These are phyloP conservation scores for Fonsecaea nubica DNA, from an alignment of 2,329 filamentous ascomycete genomes.

Conservation along the genomic window DNA sequence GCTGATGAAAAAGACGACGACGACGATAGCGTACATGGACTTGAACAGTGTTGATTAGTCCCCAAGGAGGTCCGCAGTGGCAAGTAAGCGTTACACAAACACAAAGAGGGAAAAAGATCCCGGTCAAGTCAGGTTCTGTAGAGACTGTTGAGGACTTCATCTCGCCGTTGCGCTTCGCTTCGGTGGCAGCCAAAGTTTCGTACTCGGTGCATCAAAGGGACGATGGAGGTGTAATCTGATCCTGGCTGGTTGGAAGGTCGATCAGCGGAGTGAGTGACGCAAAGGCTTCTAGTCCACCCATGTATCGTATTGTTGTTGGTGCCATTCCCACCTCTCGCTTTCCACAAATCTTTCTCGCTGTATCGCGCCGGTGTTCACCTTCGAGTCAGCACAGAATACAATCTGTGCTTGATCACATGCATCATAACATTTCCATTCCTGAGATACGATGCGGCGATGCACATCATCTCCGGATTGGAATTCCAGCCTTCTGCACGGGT, in stretches of 20 bases:
- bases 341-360: not conserved
- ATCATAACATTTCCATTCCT: not conserved
- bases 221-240: not conserved
- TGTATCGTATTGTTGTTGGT: conserved; percentile 9
- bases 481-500: conserved; percentile 57
- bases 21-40: not conserved
- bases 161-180: not conserved
- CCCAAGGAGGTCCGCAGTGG: not conserved
- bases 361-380: not conserved
- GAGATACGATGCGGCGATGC: not conserved
- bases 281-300: not conserved
- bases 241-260: not conserved
- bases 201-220: not conserved
- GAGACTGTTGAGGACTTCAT: not conserved
- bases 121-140: not conserved
- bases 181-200: not conserved
- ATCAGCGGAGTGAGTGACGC: not conserved
- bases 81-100: not conserved
- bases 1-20: not conserved
- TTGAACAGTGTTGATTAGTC: not conserved
- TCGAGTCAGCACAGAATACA: not conserved
- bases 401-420: not conserved
- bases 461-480: conserved; percentile 68
- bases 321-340: not conserved
- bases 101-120: not conserved